Evolutionary conservation across 768 basidiomycete genomes (phyloP), one percentile per base, ranked within the genome.

Genomic region (Termitomyces sp.): DNA sequence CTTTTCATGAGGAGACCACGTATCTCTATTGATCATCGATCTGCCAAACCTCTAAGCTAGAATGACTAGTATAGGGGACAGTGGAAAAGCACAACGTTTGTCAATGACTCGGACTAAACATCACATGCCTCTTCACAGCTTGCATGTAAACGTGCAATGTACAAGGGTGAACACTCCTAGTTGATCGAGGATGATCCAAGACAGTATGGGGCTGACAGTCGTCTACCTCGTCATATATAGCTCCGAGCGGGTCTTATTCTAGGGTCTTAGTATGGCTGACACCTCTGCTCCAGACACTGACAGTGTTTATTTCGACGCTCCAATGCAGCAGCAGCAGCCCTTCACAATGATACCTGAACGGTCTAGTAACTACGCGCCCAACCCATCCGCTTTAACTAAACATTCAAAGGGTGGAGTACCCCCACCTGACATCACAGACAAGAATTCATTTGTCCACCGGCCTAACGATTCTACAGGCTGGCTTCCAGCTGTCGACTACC

Each of bases 221-320:
- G 26, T n/a, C 5, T 50, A 33, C 31, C 35, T 51, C 35, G 49
- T 44, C 55, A 56, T 56, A 56, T 30, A 51, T 56, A 45, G 43
- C 51, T 31, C 30, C 42, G 19, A 35, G 30, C 31, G 41, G 33
- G 33, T 56, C 55, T 56, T 37, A 40, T 44, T 38, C 33, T 35
- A 19, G 38, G 38, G 54, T 53, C 59, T 56, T 21, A 60, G 54
- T 49, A 60, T 60, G 59, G 41, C 44, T 53, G 51, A 57, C 56
- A 55, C 31, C 45, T 26, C 26, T 46, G 60, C 67, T 33, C 66
- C 64, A 50, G 51, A 70, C 54, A 78, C 76, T 64, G 70, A 68
- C 48, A 65, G 69, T 48, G 44, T 62, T 12, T 81, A 80, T 64
- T 79, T 78, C 60, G 79, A 80, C 77, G 77, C 75, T 10, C 71